Evolutionary conservation across 306 rosid genomes (phyloP), one percentile per base, ranked within the genome.

Genomic region (Citrullus mucosospermus): DNA sequence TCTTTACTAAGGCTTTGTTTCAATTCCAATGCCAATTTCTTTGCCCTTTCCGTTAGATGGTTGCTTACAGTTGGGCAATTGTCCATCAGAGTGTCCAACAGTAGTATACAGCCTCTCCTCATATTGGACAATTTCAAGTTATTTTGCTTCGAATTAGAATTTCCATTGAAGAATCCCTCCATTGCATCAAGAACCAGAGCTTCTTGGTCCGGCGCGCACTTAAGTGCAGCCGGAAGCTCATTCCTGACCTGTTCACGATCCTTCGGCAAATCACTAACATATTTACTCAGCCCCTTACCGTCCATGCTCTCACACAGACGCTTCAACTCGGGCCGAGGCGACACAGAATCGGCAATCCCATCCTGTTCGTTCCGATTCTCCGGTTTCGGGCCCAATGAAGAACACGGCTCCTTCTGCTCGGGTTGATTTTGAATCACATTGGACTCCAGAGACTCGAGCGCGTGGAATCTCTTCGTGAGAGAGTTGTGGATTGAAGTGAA

Each of bases 231-330:
- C 0, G 82, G 82, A 44, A 93, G 87, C 81, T 93, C 96, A 15
- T 28, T 77, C 80, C 87, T 65, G 32, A 90, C n/a, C 20, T 66
- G 71, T 9, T 25, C 28, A 84, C 81, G 81, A 39, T 86, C 88
- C 73, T 66, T 77, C 25, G 83, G 59, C 30, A 84, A 50, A 30
- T 79, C 65, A 16, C 8, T 44, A 6, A 90, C 18, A 75, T 86
- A 90, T 71, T 82, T 87, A 75, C 85, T 85, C 88, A 93, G 73
- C 80, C 91, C 97, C 25, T 74, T 70, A 15, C 91, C 89, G 63
- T 93, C 92, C 93, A 88, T 85, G 48, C 69, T 83, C 88, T 87
- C 87, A 62, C 93, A 91, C 15, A 87, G 63, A 16, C 79, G 80
- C 54, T 75, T 75, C 85, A 93, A 73, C 34, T 81, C 87, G 1